These are phyloP conservation scores for Bolboschoenus planiculmis DNA, from an alignment of 176 grass and related monocot species.

Conservation along the genomic window DNA sequence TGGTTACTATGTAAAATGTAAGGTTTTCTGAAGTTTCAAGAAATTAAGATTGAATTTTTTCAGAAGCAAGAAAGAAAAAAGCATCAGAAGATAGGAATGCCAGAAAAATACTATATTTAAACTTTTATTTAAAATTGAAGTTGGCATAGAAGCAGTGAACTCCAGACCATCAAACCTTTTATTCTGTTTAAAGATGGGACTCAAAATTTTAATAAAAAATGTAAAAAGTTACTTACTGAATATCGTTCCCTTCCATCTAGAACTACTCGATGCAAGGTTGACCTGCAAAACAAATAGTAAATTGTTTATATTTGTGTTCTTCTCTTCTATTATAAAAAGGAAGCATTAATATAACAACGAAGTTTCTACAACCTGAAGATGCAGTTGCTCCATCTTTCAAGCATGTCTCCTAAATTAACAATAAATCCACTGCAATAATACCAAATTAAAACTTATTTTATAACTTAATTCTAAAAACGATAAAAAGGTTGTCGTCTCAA, in stretches of 20 bases:
- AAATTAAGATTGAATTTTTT: background rate
- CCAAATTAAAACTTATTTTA: background rate
- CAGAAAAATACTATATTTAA: background rate
- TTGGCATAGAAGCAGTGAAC: background rate
- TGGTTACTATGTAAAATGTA: background rate
- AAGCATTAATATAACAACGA: background rate
- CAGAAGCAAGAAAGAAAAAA: background rate
- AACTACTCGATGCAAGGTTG: slow-evolving; percentile 80
- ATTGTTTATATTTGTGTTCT: background rate
- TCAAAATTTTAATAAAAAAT: no score
- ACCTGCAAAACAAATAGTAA: slow-evolving; percentile 43
- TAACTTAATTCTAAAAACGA: background rate
- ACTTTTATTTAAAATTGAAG: background rate
- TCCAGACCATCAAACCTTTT: background rate
- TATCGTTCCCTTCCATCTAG: slow-evolving; percentile 71
- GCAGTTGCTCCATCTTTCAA: slow-evolving; percentile 89
- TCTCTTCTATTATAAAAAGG: slow-evolving; percentile 1
- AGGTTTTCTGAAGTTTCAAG: background rate
- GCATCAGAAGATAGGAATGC: background rate
- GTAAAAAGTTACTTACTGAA: slow-evolving; percentile 45
- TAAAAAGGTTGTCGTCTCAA: background rate
- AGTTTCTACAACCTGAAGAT: slow-evolving; percentile 64
- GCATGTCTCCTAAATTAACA: slow-evolving; percentile 97
- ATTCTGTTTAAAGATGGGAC: background rate
- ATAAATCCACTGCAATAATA: slow-evolving; percentile 60